A percentile compares a stretch with the other conserved stretches of the same genome.
Conservation (phyloP, 1,284 basidiomycete species). For the Sphaerobolus stellatus region DNA sequence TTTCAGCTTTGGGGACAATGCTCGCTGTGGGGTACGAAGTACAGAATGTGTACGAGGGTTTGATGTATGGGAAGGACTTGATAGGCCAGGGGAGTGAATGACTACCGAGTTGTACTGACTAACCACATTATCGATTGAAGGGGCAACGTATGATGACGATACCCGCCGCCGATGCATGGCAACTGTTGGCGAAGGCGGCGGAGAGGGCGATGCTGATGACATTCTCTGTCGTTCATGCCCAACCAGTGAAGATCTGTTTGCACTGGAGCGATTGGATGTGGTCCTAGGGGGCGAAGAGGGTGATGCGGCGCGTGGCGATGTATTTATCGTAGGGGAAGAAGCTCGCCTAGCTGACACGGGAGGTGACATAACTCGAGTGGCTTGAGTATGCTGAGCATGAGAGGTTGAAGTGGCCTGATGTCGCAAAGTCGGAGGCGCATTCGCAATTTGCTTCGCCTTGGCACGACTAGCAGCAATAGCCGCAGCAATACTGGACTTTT, state of each 20-base stretch:
- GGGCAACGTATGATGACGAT: conserved; percentile 2
- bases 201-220: conserved; percentile 35
- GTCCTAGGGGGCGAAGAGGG: conserved; percentile 50
- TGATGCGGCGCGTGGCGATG: conserved; percentile 42
- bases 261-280: conserved; percentile 11
- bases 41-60: conserved; percentile 7
- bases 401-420: conserved; percentile 74
- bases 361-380: conserved; percentile 43
- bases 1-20: neutral
- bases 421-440: conserved; percentile 68
- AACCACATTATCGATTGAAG: neutral
- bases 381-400: conserved; percentile 31
- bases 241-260: conserved; percentile 1
- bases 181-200: conserved; percentile 41
- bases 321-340: conserved; percentile 10
- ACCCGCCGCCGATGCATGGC: conserved; percentile 34
- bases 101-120: neutral
- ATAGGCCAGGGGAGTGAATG: neutral
- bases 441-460: conserved; percentile 80
- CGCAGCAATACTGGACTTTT: conserved; percentile 77
- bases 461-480: conserved; percentile 81
- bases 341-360: conserved; percentile 26
- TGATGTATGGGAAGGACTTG: neutral
- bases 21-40: neutral
- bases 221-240: neutral